These are phyloP conservation scores for Haplosporangium sp. DNA, from an alignment of 371 early-diverging fungal species.

Conservation along the genomic window DNA sequence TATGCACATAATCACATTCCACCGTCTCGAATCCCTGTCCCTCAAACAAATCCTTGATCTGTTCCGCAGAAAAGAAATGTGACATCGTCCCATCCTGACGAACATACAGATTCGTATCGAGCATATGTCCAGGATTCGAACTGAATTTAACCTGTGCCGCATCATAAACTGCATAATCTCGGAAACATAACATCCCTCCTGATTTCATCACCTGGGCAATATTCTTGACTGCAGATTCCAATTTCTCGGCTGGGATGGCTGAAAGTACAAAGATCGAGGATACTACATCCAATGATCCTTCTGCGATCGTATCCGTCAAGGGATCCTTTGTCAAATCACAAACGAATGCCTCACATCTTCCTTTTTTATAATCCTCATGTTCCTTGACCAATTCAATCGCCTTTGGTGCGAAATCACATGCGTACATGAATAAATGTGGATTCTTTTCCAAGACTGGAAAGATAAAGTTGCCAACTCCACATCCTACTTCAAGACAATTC, in stretches of 20 bases:
- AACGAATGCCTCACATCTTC: conserved; percentile 84
- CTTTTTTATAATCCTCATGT: conserved; percentile 54
- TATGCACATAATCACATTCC: conserved; percentile 79
- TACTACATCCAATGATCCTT: conserved; percentile 79
- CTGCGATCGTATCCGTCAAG: conserved; percentile 71
- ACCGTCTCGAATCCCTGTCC: conserved; percentile 76
- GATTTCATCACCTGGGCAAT: conserved; percentile 77
- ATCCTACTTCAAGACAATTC: conserved; percentile 85
- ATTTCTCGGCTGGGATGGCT: conserved; percentile 88
- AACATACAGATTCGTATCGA: conserved; percentile 87
- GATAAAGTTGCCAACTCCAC: conserved; percentile 97
- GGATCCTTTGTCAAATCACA: conserved; percentile 82
- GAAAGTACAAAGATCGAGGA: conserved; percentile 88
- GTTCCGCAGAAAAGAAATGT: conserved; percentile 75
- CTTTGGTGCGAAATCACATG: conserved; percentile 86
- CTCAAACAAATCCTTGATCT: conserved; percentile 68
- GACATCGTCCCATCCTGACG: conserved; percentile 89
- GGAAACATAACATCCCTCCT: conserved; percentile 84
- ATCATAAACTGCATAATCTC: conserved; percentile 93
- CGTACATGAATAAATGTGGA: conserved; percentile 77
- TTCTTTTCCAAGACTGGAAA: conserved; percentile 89
- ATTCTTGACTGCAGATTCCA: conserved; percentile 74
- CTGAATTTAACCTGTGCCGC: conserved; percentile 92
- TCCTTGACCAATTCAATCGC: conserved; percentile 85
- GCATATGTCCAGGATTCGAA: conserved; percentile 73